Base-by-base conservation (phyloP, 2,329 filamentous ascomycete species). In the Penicillium sp. region DNA sequence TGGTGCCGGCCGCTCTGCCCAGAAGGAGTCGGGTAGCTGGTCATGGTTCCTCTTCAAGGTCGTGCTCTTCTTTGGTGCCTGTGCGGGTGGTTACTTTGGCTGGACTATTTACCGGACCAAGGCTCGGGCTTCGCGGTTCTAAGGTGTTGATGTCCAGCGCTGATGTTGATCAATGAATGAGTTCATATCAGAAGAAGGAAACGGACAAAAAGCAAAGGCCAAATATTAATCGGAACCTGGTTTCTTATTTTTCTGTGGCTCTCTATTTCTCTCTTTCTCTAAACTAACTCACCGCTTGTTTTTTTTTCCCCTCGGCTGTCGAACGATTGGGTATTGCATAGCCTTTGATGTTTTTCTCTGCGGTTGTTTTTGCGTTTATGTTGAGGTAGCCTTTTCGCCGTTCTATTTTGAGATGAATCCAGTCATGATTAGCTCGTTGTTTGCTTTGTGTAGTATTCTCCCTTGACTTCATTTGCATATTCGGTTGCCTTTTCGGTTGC, bases 11-110 rank as follows among this genome's bases (percentile, higher is more conserved):
- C 61, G 67, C 51, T 67, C 68, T 58, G 10, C 62, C 26, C 53
- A 64, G 55, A 68, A 73, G 58, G 52, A 74, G 62, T 65, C 64
- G 22, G 67, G 86, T 22, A 83, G 87, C 71, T 90, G 87, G 87
- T 79, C 79, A 7, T 89, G 87, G 87, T 89, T 89, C 79, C 81
- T 98, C 64, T 84, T 93, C 77, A 98, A 97, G 86, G 83, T 92
- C 64, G 74, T 98, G 61, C 71, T 97, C 62, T 90, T 97, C 77
- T 81, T 90, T 65, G 75, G 88, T 33, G 85, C 87, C 16, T 70
- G 89, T 48, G 90, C 84, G 10, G 93, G 90, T 67, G 90, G 76
- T 4, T 99, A 98, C 75, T 87, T 93, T 48, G 94, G 92, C 30
- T 98, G 85, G 75, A 97, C 93, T 6, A 85, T 89, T 49, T 99